phyloP scores from a whole-genome alignment of 140 eudicot species.

The Oenanthe javanica region DNA sequence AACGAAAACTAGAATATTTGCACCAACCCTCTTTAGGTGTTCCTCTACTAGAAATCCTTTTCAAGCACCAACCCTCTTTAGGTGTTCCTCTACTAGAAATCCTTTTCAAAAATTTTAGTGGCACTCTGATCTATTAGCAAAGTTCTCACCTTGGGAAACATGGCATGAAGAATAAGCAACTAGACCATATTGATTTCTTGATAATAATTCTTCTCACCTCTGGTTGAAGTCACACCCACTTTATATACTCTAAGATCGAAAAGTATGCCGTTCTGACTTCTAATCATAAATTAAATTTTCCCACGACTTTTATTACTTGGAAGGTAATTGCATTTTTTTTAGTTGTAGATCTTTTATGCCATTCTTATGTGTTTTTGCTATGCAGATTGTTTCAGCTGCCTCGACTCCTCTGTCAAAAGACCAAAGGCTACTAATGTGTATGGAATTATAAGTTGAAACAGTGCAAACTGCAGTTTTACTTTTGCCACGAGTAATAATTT shows the following conservation, averaged over 20 bases:
- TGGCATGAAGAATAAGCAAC: background rate
- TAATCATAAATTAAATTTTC: background rate
- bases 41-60: too few relatives aligned
- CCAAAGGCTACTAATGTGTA: slow-evolving; percentile 41
- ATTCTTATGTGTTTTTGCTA: background rate
- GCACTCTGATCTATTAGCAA: background rate
- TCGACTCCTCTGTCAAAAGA: slow-evolving; percentile 28
- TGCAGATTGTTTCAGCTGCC: slow-evolving; percentile 41
- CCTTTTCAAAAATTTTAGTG: background rate
- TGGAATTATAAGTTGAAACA: slow-evolving; percentile 22
- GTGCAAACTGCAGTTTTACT: background rate
- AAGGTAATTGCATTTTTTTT: background rate
- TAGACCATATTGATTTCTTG: background rate
- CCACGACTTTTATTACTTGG: too few relatives aligned
- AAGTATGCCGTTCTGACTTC: background rate
- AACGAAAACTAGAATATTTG: background rate
- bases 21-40: background rate
- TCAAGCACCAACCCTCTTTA: background rate
- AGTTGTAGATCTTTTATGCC: background rate
- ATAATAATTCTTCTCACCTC: background rate
- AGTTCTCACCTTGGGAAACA: background rate
- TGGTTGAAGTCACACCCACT: background rate
- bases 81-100: background rate
- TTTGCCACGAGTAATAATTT: background rate
- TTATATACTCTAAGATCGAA: background rate